Base-by-base conservation (phyloP, 73 alveolate genomes). In the Paramecium sonneborni region DNA sequence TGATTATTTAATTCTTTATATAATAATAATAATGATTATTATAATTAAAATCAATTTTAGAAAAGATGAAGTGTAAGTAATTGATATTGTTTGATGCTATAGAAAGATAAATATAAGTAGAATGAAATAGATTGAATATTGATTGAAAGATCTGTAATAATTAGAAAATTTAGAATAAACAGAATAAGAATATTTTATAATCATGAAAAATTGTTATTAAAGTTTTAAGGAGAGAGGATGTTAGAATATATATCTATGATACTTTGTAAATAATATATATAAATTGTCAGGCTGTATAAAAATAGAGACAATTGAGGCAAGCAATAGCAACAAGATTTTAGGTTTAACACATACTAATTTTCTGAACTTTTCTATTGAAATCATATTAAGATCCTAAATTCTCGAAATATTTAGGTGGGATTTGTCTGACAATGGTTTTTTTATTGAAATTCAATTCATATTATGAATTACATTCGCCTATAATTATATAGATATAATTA, bases 341-440 rank as follows among this genome's bases (percentile, higher is more conserved):
- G 6, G 87, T 62, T 18, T 56, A 72, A 43, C 94, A 69, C 62
- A 48, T 41, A 24, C 91, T 82, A 26, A 82, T 43, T 88, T 88
- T 88, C 58, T 69, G 12, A 6, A 88, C 94, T 70, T 88, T 88
- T 39, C 94, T 39, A 15, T 76, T 69, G 28, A 88, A 88, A 70
- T 88, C 94, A 28, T 88, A 88, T 6, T 23, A 69, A 26, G 94
- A 88, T 38, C 94, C 94, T 14, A 88, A 70, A 82, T 88, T 88
- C 87, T 88, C 94, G 74, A 88, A 88, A 28, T 88, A 88, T 48
- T 88, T 88, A 30, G 94, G 94, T 37, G 94, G 94, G 39, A 88
- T 88, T 23, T 76, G 37, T 44, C 84, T 88, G 15, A 72, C 87
- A 10, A 70, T 57, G 5, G 94, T 88, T 44, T 70, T 88, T 55